Percentiles rank a stretch among this genome's conserved stretches.
Evolutionary conservation across 164 flowering plant genomes (phyloP).

Genomic region (Brasenia schreberi): DNA sequence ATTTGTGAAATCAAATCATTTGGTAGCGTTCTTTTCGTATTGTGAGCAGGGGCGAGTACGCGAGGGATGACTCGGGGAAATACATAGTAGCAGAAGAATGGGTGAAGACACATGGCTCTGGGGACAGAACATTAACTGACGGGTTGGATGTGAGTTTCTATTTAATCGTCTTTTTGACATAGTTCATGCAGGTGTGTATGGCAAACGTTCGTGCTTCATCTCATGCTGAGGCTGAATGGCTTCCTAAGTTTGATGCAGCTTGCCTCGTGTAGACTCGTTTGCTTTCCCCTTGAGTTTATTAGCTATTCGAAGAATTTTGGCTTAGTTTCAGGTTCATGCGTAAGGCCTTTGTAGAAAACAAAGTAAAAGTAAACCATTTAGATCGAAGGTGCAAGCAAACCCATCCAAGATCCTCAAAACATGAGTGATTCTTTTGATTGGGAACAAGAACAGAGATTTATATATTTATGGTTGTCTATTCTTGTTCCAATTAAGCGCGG

Average conservation of each 20-base stretch:
- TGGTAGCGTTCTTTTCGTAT: not conserved
- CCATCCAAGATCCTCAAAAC: no score
- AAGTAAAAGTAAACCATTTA: no score
- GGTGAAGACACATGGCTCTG: slow-evolving; percentile 81
- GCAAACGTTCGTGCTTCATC: not conserved
- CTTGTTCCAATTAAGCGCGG: no score
- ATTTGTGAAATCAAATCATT: not conserved
- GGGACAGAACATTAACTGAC: slow-evolving; percentile 73
- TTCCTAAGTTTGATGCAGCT: no score
- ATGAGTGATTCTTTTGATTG: no score
- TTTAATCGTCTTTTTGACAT: not conserved
- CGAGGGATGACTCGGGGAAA: slow-evolving; percentile 86
- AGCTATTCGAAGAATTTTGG: not conserved
- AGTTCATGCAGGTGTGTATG: not conserved
- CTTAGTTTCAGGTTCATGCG: not conserved
- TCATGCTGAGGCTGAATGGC: not conserved
- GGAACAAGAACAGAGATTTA: no score
- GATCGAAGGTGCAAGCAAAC: no score
- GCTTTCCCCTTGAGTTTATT: not conserved
- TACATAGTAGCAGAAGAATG: slow-evolving; percentile 61
- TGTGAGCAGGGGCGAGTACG: slow-evolving; percentile 43
- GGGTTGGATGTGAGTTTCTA: slow-evolving; percentile 62
- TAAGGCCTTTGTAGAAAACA: no score
- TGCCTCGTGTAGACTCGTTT: not conserved
- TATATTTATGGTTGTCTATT: no score